Evolutionary conservation across 306 rosid species (phyloP), one percentile per base, ranked within the genome.

Genomic region (Prunus padus): DNA sequence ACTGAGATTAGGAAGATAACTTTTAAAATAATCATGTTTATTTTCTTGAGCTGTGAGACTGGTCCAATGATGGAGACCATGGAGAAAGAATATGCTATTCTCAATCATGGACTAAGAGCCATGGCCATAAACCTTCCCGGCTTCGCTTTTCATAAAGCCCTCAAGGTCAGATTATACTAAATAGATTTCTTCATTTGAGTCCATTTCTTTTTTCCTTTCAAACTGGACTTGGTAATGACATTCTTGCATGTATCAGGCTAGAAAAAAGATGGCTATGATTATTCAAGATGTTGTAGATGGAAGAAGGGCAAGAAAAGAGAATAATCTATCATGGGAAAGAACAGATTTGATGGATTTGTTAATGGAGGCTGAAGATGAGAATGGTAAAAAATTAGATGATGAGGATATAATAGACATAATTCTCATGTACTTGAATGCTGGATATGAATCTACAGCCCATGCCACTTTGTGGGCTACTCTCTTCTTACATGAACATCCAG

Each of bases 401-500:
- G 91, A 90, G 82, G 91, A 89, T 79, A 89, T 90, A 18, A 79
- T 79, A 13, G 98, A 90, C 76, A 56, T 92, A 22, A 84, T 92
- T 30, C 81, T 90, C 4, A 65, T 90, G 47, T 92, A 90, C 90
- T 82, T 88, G 74, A 80, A 90, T 76, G 98, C 98, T 15, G 98
- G 98, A 8, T 92, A 92, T 67, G 98, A 92, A 87, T 87, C 92
- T 79, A 84, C 96, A 7, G 94, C 92, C 57, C 96, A 90, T 74
- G 90, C 87, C 28, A 85, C 82, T 23, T 63, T 92, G 88, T 90
- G 98, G 98, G 77, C 95, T 42, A 44, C n/a, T n/a, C 87, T 75
- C 62, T 84, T 84, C 81, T 85, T 90, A 73, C 72, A 65, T 8
- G 69, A 90, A 37, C 69, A 89, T 67, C 94, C 96, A 18, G 78